These are phyloP conservation scores for Ophiocordyceps camponoti-leonardi DNA, from an alignment of 2,329 filamentous ascomycete species.

Conservation along the genomic window DNA sequence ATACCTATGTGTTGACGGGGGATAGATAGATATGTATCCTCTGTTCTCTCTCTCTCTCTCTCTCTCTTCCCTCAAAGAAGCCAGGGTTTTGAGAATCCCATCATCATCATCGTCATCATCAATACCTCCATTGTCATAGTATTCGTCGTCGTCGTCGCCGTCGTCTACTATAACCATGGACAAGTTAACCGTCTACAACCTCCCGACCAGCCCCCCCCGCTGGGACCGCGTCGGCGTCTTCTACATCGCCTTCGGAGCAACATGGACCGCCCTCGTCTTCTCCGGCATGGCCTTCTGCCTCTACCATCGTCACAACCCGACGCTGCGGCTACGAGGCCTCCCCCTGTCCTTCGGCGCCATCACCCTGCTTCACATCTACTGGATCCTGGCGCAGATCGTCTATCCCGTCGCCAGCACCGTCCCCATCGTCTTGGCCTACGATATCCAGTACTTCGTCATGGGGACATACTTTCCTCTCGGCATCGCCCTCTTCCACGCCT, in stretches of 20 bases:
- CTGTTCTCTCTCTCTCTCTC: no score
- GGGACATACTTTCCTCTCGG: conserved; percentile 38
- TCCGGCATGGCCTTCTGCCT: conserved; percentile 18
- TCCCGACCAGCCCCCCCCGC: conserved; percentile 8
- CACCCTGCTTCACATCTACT: conserved; percentile 18
- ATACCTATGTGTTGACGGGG: no score
- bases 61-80: no score
- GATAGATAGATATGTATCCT: no score
- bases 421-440: conserved; percentile 23
- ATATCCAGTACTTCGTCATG: conserved; percentile 41
- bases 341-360: conserved; percentile 18
- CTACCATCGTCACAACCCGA: conserved; percentile 13
- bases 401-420: conserved; percentile 23
- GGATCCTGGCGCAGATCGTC: conserved; percentile 22
- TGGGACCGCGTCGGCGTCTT: conserved; percentile 14
- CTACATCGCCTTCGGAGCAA: conserved; percentile 10
- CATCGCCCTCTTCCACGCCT: conserved; percentile 40
- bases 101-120: no score
- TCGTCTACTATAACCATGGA: background rate
- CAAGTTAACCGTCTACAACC: conserved; percentile 11
- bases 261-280: conserved; percentile 13
- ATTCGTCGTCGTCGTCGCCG: no score
- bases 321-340: conserved; percentile 22
- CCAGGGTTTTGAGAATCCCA: no score
- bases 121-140: no score